Percentiles rank a stretch among this genome's conserved stretches.
phyloP scores from a whole-genome alignment of 164 flowering plant species.

The Taxillus chinensis region DNA sequence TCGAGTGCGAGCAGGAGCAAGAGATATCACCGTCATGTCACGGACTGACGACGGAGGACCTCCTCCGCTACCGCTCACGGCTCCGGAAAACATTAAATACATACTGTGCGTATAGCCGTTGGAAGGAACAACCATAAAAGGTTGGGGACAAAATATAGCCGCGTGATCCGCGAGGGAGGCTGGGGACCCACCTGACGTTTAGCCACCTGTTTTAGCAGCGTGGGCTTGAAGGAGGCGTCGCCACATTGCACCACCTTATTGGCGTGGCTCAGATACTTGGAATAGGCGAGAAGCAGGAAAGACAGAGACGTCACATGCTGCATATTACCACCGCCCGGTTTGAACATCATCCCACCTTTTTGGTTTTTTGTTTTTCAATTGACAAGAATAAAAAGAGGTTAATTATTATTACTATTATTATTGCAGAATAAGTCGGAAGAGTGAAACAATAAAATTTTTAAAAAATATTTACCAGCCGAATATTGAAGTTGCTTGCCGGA shows the following conservation, averaged over 20 bases:
- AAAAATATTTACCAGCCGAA: slow-evolving; percentile 59
- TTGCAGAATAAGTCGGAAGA: too few relatives aligned
- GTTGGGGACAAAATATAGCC: background rate
- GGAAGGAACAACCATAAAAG: background rate
- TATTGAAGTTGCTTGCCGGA: slow-evolving; percentile 76
- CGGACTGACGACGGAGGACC: too few relatives aligned
- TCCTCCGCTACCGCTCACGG: background rate
- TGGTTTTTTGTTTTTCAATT: too few relatives aligned
- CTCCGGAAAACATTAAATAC: background rate
- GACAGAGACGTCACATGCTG: slow-evolving; percentile 97
- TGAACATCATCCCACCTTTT: slow-evolving; percentile 83
- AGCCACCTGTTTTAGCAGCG: slow-evolving; percentile 60
- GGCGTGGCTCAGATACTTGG: slow-evolving; percentile 90
- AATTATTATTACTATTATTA: background rate
- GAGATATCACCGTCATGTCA: too few relatives aligned
- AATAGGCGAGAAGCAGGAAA: slow-evolving; percentile 74
- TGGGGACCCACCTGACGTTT: slow-evolving; percentile 64
- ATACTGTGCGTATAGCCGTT: slow-evolving; percentile 6
- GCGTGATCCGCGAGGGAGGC: background rate
- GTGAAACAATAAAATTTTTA: too few relatives aligned
- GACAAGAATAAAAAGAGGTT: background rate
- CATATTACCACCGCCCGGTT: slow-evolving; percentile 93
- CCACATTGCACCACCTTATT: slow-evolving; percentile 79
- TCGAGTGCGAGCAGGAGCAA: background rate
- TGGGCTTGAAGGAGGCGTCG: slow-evolving; percentile 40